These are phyloP conservation scores for Dichomitus squalens DNA, from an alignment of 1,284 basidiomycete species.

Conservation along the genomic window DNA sequence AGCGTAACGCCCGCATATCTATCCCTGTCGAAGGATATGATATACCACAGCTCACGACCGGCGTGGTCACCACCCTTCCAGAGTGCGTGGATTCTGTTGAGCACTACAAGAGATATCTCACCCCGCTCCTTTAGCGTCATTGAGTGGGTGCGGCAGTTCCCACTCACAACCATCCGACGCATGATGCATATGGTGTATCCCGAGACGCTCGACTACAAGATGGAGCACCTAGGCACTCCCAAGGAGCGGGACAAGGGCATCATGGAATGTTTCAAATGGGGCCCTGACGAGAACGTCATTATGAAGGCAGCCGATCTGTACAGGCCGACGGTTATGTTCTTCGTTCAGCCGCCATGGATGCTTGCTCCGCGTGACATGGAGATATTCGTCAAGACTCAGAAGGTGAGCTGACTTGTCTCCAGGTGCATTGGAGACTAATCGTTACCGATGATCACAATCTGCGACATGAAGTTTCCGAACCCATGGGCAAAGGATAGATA, in stretches of 20 bases:
- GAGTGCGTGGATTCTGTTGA: background rate
- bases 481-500: background rate
- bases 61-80: background rate
- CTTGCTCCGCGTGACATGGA: constrained; percentile 56
- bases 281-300: constrained; percentile 21
- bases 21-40: background rate
- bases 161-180: constrained; percentile 56
- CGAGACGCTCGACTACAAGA: constrained; percentile 31
- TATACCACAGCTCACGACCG: background rate
- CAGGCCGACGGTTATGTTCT: constrained; percentile 46
- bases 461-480: background rate
- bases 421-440: background rate
- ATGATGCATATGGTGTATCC: constrained; percentile 52
- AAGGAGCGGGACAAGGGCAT: background rate
- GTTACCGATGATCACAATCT: background rate
- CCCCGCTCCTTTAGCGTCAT: constrained; percentile 32
- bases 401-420: too few species aligned
- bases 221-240: background rate
- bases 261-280: constrained; percentile 43
- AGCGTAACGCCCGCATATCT: background rate
- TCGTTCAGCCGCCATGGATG: constrained; percentile 69
- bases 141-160: constrained; percentile 51
- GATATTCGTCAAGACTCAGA: constrained; percentile 49
- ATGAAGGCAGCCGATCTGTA: constrained; percentile 24
- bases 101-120: background rate